Evolutionary conservation across 805 yeast genomes (phyloP).

Genomic region (Yarrowia sp.): DNA sequence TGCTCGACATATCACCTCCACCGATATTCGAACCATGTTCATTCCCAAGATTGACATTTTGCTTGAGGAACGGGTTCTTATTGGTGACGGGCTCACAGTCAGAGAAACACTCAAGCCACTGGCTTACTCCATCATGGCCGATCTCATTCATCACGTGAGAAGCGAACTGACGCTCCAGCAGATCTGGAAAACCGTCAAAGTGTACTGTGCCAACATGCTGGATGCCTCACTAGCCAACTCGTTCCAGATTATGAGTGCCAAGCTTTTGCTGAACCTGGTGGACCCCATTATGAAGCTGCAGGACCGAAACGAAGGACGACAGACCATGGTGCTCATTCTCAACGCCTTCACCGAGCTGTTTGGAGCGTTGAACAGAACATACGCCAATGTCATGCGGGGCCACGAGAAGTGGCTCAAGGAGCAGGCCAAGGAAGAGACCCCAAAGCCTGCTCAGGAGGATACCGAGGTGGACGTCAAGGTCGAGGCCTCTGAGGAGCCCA

Average conservation of each 20-base stretch:
- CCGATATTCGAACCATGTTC: slow-evolving; percentile 78
- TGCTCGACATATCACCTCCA: slow-evolving; percentile 88
- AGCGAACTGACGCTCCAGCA: slow-evolving; percentile 77
- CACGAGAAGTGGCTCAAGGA: slow-evolving; percentile 48
- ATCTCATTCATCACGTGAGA: slow-evolving; percentile 88
- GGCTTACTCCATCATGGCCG: slow-evolving; percentile 95
- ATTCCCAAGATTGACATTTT: slow-evolving; percentile 80
- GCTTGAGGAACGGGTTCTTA: slow-evolving; percentile 80
- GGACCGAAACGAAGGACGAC: slow-evolving; percentile 77
- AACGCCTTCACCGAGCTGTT: slow-evolving; percentile 86
- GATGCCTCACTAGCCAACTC: slow-evolving; percentile 81
- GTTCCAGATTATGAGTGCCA: slow-evolving; percentile 96
- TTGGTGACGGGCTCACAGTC: slow-evolving; percentile 91
- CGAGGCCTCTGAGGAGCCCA: background rate
- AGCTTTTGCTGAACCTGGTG: slow-evolving; percentile 77
- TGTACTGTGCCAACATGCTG: slow-evolving; percentile 75
- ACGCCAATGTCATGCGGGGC: slow-evolving; percentile 59
- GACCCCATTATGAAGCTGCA: slow-evolving; percentile 83
- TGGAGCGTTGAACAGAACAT: slow-evolving; percentile 68
- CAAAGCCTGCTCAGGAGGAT: background rate
- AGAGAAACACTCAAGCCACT: slow-evolving; percentile 86
- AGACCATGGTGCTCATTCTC: slow-evolving; percentile 78
- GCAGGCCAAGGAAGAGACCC: background rate
- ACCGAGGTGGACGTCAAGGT: background rate
- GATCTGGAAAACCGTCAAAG: slow-evolving; percentile 80